Evolutionary conservation across 1,284 basidiomycete species (phyloP).

Genomic region (Lentinula novae-zelandiae): DNA sequence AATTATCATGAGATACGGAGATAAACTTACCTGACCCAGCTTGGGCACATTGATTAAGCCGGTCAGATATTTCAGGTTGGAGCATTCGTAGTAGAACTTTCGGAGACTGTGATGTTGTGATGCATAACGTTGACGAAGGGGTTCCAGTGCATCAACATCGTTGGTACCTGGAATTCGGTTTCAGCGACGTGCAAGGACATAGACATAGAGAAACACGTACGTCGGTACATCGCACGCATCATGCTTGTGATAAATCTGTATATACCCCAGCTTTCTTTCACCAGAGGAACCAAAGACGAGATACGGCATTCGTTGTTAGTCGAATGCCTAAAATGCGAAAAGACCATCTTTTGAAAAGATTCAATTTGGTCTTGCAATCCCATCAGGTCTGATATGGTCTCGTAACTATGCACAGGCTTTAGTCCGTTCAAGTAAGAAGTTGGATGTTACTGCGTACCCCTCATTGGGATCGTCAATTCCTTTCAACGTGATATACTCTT

Average conservation of each 20-base stretch:
- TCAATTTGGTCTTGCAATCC: constrained; percentile 95
- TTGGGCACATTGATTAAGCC: constrained; percentile 96
- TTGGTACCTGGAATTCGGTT: constrained; percentile 64
- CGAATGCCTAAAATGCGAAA: constrained; percentile 87
- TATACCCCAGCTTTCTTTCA: constrained; percentile 97
- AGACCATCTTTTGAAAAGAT: constrained; percentile 94
- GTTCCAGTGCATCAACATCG: constrained; percentile 82
- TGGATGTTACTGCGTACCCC: constrained; percentile 60
- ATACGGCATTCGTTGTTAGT: constrained; percentile 95
- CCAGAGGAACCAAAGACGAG: constrained; percentile 87
- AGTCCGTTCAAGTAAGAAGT: constrained; percentile 3
- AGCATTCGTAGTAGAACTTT: constrained; percentile 97
- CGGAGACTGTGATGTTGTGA: constrained; percentile 88
- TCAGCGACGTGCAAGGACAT: constrained; percentile 5
- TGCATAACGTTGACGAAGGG: constrained; percentile 80
- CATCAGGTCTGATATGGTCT: constrained; percentile 96
- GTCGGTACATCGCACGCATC: constrained; percentile 91
- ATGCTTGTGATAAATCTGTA: constrained; percentile 97
- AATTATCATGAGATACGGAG: neutral
- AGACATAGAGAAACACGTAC: constrained; percentile 41
- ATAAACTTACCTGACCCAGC: constrained; percentile 70
- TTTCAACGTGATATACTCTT: constrained; percentile 93
- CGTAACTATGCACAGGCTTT: constrained; percentile 60
- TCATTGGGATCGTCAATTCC: constrained; percentile 98
- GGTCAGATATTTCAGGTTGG: constrained; percentile 93